A percentile compares a stretch with the other conserved stretches of the same genome.
These are phyloP conservation scores for Saccharomyces hybrid DNA, from an alignment of 1,139 yeast species.

Conservation along the genomic window DNA sequence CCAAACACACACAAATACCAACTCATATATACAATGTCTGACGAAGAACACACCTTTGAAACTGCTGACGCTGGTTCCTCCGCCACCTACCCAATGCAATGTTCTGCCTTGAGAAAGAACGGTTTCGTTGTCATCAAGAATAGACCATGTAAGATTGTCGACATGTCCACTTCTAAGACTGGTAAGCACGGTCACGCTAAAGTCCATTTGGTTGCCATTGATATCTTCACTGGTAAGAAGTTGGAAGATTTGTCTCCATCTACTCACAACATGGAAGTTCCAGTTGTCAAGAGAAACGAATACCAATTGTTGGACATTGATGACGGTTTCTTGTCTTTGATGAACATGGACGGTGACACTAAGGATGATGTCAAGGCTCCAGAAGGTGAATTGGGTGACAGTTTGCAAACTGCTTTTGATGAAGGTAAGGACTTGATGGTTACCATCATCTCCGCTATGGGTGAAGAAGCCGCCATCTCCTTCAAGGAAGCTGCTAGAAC, in stretches of 20 bases:
- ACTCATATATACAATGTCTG: conserved; percentile 48
- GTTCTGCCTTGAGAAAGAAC: conserved; percentile 99
- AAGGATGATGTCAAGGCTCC: conserved; percentile 98
- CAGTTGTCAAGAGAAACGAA: conserved; percentile 92
- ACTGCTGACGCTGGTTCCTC: conserved; percentile 99
- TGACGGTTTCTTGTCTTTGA: conserved; percentile 94
- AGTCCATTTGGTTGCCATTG: conserved; percentile 98
- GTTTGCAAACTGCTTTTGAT: conserved; percentile 85
- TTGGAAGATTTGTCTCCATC: conserved; percentile 99
- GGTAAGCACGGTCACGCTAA: conserved; percentile 99
- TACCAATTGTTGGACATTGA: conserved; percentile 96
- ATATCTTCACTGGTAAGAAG: conserved; percentile 98
- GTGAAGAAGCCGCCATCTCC: conserved; percentile 97
- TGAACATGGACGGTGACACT: conserved; percentile 96
- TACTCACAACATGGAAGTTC: conserved; percentile 99
- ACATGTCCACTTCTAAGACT: conserved; percentile 99
- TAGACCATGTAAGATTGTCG: conserved; percentile 99
- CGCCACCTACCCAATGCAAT: conserved; percentile 97
- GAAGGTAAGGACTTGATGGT: conserved; percentile 96
- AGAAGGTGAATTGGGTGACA: conserved; percentile 95
- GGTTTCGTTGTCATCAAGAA: conserved; percentile 98
- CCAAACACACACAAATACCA: background rate
- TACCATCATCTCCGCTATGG: conserved; percentile 96
- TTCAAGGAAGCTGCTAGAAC: conserved; percentile 95
- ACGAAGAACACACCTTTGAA: conserved; percentile 89